phyloP scores from a whole-genome alignment of 768 basidiomycete species.

The Suillus cothurnatus region DNA sequence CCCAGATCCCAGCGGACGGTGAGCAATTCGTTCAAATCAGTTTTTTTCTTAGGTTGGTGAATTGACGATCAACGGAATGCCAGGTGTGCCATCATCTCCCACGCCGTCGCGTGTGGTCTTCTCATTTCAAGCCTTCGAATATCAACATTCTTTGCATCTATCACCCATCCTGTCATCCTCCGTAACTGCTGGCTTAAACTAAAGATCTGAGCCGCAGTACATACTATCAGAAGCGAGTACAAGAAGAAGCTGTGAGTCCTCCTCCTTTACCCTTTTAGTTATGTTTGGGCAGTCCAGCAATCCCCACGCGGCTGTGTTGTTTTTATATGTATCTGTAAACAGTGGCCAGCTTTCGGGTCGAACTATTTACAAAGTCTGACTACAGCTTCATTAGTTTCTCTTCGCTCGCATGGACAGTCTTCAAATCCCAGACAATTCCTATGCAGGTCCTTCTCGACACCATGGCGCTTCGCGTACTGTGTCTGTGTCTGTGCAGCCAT shows the following conservation, averaged over 20 bases:
- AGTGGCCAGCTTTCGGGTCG: conserved; percentile 10
- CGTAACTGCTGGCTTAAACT: conserved; percentile 3
- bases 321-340: conserved; percentile 22
- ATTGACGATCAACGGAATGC: conserved; percentile 11
- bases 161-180: conserved; percentile 6
- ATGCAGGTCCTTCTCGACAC: conserved; percentile 49
- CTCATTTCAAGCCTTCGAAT: conserved; percentile 18
- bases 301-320: conserved; percentile 22
- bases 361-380: conserved; percentile 13
- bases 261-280: conserved; percentile 17
- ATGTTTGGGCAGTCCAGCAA: conserved; percentile 20
- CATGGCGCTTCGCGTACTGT: conserved; percentile 49
- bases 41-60: not conserved
- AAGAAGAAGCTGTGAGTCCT: conserved; percentile 19
- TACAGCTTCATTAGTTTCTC: conserved; percentile 8
- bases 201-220: conserved; percentile 2
- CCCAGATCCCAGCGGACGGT: conserved; percentile 2
- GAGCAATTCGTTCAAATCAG: not conserved
- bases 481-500: conserved; percentile 58
- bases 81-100: conserved; percentile 28
- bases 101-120: conserved; percentile 24
- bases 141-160: conserved; percentile 19
- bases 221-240: not conserved
- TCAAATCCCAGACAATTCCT: conserved; percentile 46
- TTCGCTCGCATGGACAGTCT: conserved; percentile 33